Conservation (phyloP, 805 yeast genomes). For the Yamadazyma kitorensis region DNA sequence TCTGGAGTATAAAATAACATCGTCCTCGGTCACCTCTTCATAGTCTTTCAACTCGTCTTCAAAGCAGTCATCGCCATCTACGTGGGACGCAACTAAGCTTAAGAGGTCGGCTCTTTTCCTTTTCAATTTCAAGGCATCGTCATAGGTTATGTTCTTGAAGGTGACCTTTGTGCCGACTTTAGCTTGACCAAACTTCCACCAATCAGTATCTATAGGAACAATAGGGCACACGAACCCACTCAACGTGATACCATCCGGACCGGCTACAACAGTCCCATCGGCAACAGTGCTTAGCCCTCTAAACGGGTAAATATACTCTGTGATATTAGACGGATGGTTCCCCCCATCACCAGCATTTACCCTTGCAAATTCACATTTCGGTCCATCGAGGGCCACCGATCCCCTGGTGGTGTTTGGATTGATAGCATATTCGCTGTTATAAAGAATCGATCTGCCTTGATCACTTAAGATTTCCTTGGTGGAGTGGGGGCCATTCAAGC, state of each 20-base stretch:
- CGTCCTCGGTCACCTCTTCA: background rate
- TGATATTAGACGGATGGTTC: slow-evolving; percentile 95
- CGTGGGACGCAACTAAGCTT: background rate
- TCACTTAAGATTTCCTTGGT: slow-evolving; percentile 61
- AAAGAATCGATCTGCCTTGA: slow-evolving; percentile 64
- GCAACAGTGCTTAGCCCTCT: slow-evolving; percentile 98
- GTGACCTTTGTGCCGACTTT: slow-evolving; percentile 83
- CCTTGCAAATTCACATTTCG: slow-evolving; percentile 95
- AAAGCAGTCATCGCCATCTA: background rate
- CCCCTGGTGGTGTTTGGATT: slow-evolving; percentile 95
- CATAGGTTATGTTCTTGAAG: slow-evolving; percentile 44
- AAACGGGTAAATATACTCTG: slow-evolving; percentile 90
- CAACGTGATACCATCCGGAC: slow-evolving; percentile 94
- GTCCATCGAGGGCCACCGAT: slow-evolving; percentile 90
- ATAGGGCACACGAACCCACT: slow-evolving; percentile 97
- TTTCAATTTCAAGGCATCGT: slow-evolving; percentile 78
- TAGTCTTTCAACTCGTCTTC: background rate
- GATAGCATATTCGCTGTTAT: slow-evolving; percentile 65
- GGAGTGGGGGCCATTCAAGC: slow-evolving; percentile 96
- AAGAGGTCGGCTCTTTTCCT: slow-evolving; percentile 34
- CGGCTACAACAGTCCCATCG: slow-evolving; percentile 93
- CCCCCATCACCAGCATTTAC: slow-evolving; percentile 96
- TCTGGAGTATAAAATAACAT: background rate
- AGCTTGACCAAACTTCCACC: slow-evolving; percentile 97
- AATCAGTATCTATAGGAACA: slow-evolving; percentile 88